phyloP scores from a whole-genome alignment of 192 early-diverging fungal genomes.

The Chytriomyces sp. region DNA sequence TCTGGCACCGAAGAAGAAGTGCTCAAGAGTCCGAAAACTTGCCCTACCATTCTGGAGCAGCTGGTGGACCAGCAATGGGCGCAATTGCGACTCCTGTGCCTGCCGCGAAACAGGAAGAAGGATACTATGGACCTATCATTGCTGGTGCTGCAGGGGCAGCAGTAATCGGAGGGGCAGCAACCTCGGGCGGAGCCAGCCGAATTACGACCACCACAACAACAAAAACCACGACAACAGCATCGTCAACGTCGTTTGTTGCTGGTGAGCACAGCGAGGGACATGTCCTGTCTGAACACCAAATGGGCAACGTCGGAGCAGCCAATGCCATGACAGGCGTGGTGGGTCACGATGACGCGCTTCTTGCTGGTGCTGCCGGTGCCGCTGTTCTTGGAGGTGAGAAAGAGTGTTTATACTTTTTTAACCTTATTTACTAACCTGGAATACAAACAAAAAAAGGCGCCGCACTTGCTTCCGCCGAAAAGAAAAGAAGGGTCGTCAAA shows the following conservation, averaged over 20 bases:
- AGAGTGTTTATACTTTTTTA: too few relatives aligned
- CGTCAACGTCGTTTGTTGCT: background rate
- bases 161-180: background rate
- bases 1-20: background rate
- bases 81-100: conserved; percentile 3
- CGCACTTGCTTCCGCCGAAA: background rate
- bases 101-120: background rate
- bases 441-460: background rate
- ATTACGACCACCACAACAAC: too few relatives aligned
- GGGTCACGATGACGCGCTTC: background rate
- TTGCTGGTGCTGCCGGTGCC: background rate
- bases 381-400: background rate
- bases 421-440: too few relatives aligned
- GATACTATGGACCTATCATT: background rate
- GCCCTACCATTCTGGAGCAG: background rate
- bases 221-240: conserved; percentile 3
- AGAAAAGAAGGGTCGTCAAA: too few relatives aligned
- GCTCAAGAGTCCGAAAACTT: background rate
- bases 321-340: background rate
- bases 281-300: background rate
- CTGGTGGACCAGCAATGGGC: background rate
- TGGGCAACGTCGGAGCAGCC: background rate
- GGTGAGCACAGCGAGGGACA: background rate
- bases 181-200: background rate
- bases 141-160: background rate